A percentile compares a stretch with the other conserved stretches of the same genome.
These are phyloP conservation scores for Serendipita sp. DNA, from an alignment of 768 basidiomycete species.

Conservation along the genomic window DNA sequence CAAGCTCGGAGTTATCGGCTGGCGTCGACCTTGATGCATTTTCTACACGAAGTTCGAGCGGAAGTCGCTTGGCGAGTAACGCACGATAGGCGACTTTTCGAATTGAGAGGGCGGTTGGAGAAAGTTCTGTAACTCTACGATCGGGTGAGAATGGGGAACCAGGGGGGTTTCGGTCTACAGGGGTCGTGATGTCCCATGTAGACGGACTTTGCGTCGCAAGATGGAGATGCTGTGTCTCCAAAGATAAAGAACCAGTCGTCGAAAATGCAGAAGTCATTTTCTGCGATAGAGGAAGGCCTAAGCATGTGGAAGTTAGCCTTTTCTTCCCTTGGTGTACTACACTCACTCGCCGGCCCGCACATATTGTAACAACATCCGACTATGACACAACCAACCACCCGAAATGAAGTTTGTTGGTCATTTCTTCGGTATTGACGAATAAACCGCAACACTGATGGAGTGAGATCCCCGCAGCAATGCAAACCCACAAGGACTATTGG, in stretches of 20 bases:
- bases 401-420: slow-evolving; percentile 11
- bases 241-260: slow-evolving; percentile 21
- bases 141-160: background rate
- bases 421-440: slow-evolving; percentile 14
- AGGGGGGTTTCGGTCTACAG: background rate
- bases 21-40: background rate
- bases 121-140: slow-evolving; percentile 14
- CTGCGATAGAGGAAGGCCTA: slow-evolving; percentile 43
- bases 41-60: slow-evolving; percentile 2
- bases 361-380: slow-evolving; percentile 69
- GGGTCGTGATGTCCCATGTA: slow-evolving; percentile 14
- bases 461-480: slow-evolving; percentile 64
- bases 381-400: slow-evolving; percentile 40
- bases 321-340: background rate
- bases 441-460: slow-evolving; percentile 46
- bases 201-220: slow-evolving; percentile 56
- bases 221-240: slow-evolving; percentile 35
- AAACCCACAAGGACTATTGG: slow-evolving; percentile 52
- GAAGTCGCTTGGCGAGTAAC: slow-evolving; percentile 28
- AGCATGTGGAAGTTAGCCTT: background rate
- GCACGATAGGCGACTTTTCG: slow-evolving; percentile 63
- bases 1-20: background rate
- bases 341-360: background rate
- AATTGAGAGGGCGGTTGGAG: slow-evolving; percentile 32
- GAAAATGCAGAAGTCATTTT: slow-evolving; percentile 14